Conservation (phyloP, 2,329 filamentous ascomycete species). For the Trichoderma citrinoviride region DNA sequence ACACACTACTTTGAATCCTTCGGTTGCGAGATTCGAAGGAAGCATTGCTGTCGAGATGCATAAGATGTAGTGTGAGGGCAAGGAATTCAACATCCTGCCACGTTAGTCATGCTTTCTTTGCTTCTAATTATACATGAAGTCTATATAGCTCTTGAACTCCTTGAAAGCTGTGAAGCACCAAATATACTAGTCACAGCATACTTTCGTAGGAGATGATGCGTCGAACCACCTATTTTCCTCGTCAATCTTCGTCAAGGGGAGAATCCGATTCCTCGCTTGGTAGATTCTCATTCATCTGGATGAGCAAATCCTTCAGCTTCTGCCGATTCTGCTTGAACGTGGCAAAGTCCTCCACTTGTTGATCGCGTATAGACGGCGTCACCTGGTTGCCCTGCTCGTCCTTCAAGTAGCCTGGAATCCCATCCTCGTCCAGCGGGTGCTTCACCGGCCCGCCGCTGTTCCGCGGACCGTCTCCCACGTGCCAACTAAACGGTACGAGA, state of each 20-base stretch:
- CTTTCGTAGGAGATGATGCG: background rate
- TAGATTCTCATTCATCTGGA: constrained; percentile 47
- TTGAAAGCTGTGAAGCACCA: background rate
- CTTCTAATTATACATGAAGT: background rate
- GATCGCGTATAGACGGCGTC: constrained; percentile 55
- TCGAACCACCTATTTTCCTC: too few species aligned
- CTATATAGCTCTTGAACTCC: background rate
- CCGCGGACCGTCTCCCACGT: constrained; percentile 57
- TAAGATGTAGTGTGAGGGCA: background rate
- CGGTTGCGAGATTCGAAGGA: background rate
- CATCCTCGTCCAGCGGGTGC: constrained; percentile 29
- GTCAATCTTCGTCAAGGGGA: background rate
- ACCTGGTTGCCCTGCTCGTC: constrained; percentile 54
- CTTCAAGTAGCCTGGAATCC: constrained; percentile 50
- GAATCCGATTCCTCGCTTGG: constrained; percentile 39
- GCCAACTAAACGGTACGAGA: constrained; percentile 53
- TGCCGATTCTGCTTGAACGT: constrained; percentile 46
- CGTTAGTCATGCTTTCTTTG: background rate
- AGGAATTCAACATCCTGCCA: constrained; percentile 6
- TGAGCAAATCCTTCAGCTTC: constrained; percentile 44
- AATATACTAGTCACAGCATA: background rate
- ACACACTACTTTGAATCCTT: background rate
- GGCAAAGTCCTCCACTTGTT: constrained; percentile 48
- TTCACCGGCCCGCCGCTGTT: constrained; percentile 32
- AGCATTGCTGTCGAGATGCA: background rate